These are phyloP conservation scores for Tricholoma hemisulphureum DNA, from an alignment of 768 basidiomycete species.

Conservation along the genomic window DNA sequence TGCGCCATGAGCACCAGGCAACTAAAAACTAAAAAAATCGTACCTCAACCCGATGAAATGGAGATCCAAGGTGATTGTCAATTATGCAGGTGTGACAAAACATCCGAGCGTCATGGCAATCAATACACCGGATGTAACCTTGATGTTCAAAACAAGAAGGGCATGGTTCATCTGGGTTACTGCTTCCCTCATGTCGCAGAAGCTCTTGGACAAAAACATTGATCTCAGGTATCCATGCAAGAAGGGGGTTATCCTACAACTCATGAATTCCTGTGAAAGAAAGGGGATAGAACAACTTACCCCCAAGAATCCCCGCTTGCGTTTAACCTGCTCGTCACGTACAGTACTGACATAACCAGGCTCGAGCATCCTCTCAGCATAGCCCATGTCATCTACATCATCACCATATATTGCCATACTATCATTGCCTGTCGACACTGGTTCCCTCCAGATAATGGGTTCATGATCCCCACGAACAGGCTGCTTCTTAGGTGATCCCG, in stretches of 20 bases:
- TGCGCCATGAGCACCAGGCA: neutral
- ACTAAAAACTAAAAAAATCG: neutral
- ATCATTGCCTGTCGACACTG: neutral
- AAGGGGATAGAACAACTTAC: neutral
- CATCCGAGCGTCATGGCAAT: neutral
- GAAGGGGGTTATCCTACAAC: conserved; percentile 1
- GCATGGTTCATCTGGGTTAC: neutral
- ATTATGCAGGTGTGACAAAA: conserved; percentile 2
- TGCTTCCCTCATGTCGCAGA: neutral
- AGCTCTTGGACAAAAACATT: neutral
- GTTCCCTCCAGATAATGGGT: neutral
- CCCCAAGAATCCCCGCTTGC: neutral
- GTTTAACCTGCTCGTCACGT: neutral
- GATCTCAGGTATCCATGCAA: conserved; percentile 1
- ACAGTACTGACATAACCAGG: neutral
- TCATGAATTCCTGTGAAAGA: neutral
- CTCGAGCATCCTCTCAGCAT: neutral
- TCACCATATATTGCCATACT: neutral
- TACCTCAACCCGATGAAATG: conserved; percentile 3
- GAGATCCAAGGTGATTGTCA: neutral
- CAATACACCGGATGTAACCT: neutral
- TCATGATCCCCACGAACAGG: neutral
- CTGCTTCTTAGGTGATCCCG: neutral
- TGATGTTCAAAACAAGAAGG: neutral
- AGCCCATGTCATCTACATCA: neutral